Evolutionary conservation across 2,329 filamentous ascomycete species (phyloP).

Genomic region (Dactylella cylindrospora): DNA sequence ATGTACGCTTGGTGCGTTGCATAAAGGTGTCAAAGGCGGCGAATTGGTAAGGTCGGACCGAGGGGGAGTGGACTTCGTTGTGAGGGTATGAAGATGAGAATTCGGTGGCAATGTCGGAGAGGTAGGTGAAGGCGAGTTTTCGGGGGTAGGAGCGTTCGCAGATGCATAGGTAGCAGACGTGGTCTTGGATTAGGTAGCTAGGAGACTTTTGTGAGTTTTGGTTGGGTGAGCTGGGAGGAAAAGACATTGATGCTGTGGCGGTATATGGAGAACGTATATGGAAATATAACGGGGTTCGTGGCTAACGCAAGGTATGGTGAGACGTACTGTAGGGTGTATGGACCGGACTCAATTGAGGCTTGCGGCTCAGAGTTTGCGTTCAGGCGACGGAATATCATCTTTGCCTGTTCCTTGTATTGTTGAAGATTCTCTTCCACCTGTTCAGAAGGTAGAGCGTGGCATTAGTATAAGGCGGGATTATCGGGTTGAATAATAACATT

Average conservation of each 20-base stretch:
- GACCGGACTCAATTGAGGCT: slow-evolving; percentile 83
- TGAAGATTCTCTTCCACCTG: slow-evolving; percentile 72
- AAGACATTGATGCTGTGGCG: not conserved
- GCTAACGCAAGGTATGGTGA: not conserved
- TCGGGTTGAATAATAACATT: not conserved
- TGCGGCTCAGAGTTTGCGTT: slow-evolving; percentile 86
- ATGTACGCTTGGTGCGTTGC: slow-evolving; percentile 84
- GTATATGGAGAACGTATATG: not conserved
- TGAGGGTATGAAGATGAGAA: slow-evolving; percentile 82
- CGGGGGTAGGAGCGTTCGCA: slow-evolving; percentile 92
- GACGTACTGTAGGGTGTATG: slow-evolving; percentile 80
- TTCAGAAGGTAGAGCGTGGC: slow-evolving; percentile 28
- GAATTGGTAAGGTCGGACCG: slow-evolving; percentile 87
- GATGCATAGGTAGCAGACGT: slow-evolving; percentile 89
- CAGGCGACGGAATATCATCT: slow-evolving; percentile 83
- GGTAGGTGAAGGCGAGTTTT: slow-evolving; percentile 97
- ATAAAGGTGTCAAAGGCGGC: slow-evolving; percentile 99
- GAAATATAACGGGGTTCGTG: not conserved
- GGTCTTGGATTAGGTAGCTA: slow-evolving; percentile 80
- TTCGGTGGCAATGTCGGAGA: slow-evolving; percentile 85
- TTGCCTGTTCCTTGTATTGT: slow-evolving; percentile 87
- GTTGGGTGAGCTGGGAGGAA: slow-evolving; percentile 9
- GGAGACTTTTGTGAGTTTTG: slow-evolving; percentile 24
- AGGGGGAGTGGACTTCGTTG: slow-evolving; percentile 70
- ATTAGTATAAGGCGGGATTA: slow-evolving; percentile 4